Base-by-base conservation (phyloP, 1,139 yeast genomes). In the Komagataea norvegica region DNA sequence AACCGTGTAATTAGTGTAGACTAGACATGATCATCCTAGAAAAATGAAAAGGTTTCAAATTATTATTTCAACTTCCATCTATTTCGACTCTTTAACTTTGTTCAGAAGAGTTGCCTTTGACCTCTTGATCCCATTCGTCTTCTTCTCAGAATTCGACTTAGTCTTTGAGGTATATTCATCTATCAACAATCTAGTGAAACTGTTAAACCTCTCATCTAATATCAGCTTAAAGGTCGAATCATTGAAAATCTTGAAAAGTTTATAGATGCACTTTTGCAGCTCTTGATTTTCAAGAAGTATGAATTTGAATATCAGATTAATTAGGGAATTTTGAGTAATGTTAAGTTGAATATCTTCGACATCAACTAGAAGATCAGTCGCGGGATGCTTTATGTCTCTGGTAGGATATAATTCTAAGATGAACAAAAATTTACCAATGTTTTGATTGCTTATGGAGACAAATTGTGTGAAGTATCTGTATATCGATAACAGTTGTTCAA, bases 321-420 rank as follows among this genome's bases (percentile, higher is more conserved):
- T 14, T 9, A 44, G 21, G 7, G 37, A 31, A 16, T 37, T 41
- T 2, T 34, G 20, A 5, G 26, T 29, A 8, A 36, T 24, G 25
- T 36, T 30, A 10, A 23, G n/a, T 9, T 44, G 41, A 17, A 40
- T 28, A 14, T 42, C 40, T 26, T 37, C 23, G 16, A 38, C 36
- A 21, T 45, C 48, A 36, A 48, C 49, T 5, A 50, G n/a, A 4
- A 50, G 27, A 15, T 46, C 46, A 6, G n/a, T 19, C 8, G 22
- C 24, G n/a, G 16, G 10, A 19, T 13, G 13, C 1, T 15, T 25
- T 10, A 42, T 23, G 5, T 18, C 17, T 8, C 22, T 16, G 2
- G 38, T 36, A 11, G 56, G 56, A 33, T 45, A 50, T 10, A 52
- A 43, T 27, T 52, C 55, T 4, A 49, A 23, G 8, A 51, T 29